A percentile compares a stretch with the other conserved stretches of the same genome.
Conservation (phyloP, 441 rosid species). For the Geranium incanum region DNA sequence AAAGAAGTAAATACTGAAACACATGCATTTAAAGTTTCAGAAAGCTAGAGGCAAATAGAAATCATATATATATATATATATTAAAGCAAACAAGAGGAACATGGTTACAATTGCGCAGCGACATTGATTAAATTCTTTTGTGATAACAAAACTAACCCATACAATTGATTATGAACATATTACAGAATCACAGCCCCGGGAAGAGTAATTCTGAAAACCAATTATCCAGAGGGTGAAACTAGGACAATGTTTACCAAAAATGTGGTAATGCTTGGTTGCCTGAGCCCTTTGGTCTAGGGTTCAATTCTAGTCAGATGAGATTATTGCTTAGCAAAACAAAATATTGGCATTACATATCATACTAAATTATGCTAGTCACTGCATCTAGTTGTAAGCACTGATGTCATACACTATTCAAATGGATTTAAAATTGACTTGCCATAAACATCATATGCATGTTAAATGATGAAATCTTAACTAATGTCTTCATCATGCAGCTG, state of each 20-base stretch:
- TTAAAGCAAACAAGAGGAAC: not conserved
- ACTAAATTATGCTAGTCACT: not conserved
- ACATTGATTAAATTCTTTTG: not conserved
- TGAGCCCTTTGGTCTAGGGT: not conserved
- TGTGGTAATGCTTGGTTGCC: not conserved
- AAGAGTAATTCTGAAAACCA: not conserved
- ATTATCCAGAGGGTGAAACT: not conserved
- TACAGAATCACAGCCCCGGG: not conserved
- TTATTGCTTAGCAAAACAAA: not conserved
- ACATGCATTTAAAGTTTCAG: not conserved
- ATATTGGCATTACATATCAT: not conserved
- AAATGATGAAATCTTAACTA: not conserved
- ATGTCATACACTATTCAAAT: not conserved
- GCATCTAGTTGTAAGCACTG: not conserved
- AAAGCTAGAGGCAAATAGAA: not conserved
- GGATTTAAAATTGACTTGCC: not conserved
- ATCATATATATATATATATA: not conserved
- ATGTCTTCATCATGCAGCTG: not conserved
- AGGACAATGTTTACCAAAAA: constrained; percentile 2
- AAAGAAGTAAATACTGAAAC: not conserved
- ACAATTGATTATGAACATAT: not conserved
- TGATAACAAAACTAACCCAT: not conserved
- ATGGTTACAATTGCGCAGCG: not conserved
- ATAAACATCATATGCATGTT: constrained; percentile 4
- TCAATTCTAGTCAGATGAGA: not conserved